Percentiles rank a stretch among this genome's conserved stretches.
Evolutionary conservation across 768 basidiomycete species (phyloP).

Genomic region (Kwoniella botswanensis): DNA sequence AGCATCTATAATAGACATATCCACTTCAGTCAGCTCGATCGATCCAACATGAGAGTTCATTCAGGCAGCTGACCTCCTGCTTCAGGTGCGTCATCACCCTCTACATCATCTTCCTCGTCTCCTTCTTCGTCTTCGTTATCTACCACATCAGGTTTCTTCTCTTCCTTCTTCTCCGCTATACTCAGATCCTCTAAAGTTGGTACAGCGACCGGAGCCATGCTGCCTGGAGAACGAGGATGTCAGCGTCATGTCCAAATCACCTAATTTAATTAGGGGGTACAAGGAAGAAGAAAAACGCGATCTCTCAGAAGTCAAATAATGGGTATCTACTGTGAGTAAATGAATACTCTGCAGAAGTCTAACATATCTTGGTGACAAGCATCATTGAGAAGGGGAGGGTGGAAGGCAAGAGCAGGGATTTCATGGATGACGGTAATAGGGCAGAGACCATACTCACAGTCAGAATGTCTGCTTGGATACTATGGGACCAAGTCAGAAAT

Average conservation of each 20-base stretch:
- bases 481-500: too few species aligned
- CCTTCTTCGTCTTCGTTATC: slow-evolving; percentile 24
- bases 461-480: too few species aligned
- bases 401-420: neutral
- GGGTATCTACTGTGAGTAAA: slow-evolving; percentile 30
- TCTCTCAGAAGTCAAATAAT: slow-evolving; percentile 36
- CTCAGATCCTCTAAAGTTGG: slow-evolving; percentile 25
- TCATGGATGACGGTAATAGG: neutral
- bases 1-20: slow-evolving; percentile 34
- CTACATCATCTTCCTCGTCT: slow-evolving; percentile 32
- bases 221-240: neutral
- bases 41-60: neutral
- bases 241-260: too few species aligned
- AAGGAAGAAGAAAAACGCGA: neutral
- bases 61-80: slow-evolving; percentile 5
- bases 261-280: too few species aligned
- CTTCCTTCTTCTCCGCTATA: slow-evolving; percentile 17
- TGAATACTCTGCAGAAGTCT: slow-evolving; percentile 46
- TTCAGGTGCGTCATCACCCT: slow-evolving; percentile 26
- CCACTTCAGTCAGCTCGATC: neutral
- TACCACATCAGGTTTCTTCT: slow-evolving; percentile 16
- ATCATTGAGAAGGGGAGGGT: slow-evolving; percentile 28
- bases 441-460: too few species aligned
- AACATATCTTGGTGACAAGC: slow-evolving; percentile 51
- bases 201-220: slow-evolving; percentile 26